phyloP scores from a whole-genome alignment of 495 filamentous ascomycete genomes.

The Tuber borchii region DNA sequence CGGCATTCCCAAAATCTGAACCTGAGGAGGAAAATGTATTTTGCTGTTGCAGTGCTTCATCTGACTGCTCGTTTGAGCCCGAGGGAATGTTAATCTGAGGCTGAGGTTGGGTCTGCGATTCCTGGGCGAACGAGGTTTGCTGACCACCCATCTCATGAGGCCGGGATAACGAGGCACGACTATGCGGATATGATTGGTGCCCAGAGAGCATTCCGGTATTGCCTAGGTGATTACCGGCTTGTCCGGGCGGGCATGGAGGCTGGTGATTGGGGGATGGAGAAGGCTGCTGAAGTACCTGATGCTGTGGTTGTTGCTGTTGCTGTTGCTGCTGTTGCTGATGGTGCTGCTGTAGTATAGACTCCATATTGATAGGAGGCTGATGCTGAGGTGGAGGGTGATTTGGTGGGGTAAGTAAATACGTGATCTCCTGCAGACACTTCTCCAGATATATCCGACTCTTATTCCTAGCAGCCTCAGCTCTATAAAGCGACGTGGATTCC shows the following conservation, averaged over 20 bases:
- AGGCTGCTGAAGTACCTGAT: constrained; percentile 39
- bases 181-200: constrained; percentile 34
- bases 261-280: constrained; percentile 55
- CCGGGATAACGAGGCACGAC: constrained; percentile 19
- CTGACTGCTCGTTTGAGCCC: constrained; percentile 24
- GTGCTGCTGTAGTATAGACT: constrained; percentile 31
- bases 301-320: constrained; percentile 32
- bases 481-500: constrained; percentile 34
- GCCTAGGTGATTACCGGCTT: constrained; percentile 9
- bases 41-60: constrained; percentile 13
- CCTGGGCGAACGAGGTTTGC: constrained; percentile 13
- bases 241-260: constrained; percentile 46
- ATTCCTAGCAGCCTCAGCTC: constrained; percentile 42
- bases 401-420: constrained; percentile 60
- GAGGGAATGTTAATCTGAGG: constrained; percentile 34
- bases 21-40: constrained; percentile 15
- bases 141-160: constrained; percentile 24
- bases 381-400: constrained; percentile 55
- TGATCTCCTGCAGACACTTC: constrained; percentile 58
- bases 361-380: constrained; percentile 23
- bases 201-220: background rate
- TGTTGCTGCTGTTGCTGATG: constrained; percentile 27
- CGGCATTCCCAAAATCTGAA: constrained; percentile 39
- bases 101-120: constrained; percentile 26
- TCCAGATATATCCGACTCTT: constrained; percentile 49